These are phyloP conservation scores for Venturia asperata DNA, from an alignment of 2,329 filamentous ascomycete genomes.

Conservation along the genomic window DNA sequence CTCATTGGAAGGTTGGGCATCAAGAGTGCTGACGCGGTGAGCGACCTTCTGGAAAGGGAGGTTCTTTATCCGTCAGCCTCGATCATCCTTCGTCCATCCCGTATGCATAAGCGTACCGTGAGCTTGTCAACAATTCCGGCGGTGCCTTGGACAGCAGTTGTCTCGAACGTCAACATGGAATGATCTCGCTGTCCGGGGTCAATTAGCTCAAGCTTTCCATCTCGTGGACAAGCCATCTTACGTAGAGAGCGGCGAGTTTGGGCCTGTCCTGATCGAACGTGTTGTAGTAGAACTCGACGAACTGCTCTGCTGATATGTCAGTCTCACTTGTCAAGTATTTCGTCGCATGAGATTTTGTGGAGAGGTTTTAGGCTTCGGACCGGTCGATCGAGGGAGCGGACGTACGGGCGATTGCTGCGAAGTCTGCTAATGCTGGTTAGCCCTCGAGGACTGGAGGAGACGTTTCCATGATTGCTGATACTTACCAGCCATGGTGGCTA, in stretches of 20 bases:
- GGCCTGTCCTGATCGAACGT: constrained; percentile 71
- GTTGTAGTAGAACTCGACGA: constrained; percentile 85
- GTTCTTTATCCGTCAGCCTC: constrained; percentile 43
- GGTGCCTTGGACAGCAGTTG: constrained; percentile 56
- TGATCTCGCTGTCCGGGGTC: constrained; percentile 54
- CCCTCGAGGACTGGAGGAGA: not conserved
- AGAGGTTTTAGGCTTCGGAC: not conserved
- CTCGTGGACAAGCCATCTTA: constrained; percentile 41
- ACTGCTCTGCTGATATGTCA: constrained; percentile 57
- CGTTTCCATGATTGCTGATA: not conserved
- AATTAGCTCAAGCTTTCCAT: constrained; percentile 15
- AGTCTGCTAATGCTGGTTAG: constrained; percentile 1
- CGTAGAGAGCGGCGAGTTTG: constrained; percentile 66
- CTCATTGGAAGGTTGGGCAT: constrained; percentile 69
- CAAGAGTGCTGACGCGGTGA: constrained; percentile 69
- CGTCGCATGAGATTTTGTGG: not conserved
- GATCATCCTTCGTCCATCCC: not conserved
- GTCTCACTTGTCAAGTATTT: not conserved
- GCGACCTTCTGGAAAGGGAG: constrained; percentile 76
- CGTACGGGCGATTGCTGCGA: constrained; percentile 14
- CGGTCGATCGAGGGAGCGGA: not conserved
- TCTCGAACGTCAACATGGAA: constrained; percentile 95
- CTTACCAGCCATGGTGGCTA: constrained; percentile 10
- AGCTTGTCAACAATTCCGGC: constrained; percentile 72
- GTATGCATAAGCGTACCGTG: constrained; percentile 47